Evolutionary conservation across 1,284 basidiomycete species (phyloP).

Genomic region (Cryptococcus sp.): DNA sequence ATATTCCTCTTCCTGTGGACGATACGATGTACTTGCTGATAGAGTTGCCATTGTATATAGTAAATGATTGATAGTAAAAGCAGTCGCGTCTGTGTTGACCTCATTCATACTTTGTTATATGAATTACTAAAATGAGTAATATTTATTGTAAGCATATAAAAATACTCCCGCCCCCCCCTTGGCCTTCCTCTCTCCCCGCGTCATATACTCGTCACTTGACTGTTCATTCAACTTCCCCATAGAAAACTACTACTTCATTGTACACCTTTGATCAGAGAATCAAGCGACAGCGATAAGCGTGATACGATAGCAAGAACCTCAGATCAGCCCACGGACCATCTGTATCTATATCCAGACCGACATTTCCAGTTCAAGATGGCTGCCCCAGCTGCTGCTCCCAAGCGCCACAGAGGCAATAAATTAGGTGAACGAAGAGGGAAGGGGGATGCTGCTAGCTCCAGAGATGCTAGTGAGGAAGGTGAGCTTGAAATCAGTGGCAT

Average conservation of each 20-base stretch:
- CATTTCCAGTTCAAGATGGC: constrained; percentile 11
- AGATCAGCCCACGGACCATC: too few species aligned
- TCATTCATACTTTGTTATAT: too few species aligned
- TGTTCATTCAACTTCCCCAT: too few species aligned
- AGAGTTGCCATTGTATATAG: neutral
- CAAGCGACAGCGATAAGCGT: too few species aligned
- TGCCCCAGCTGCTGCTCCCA: constrained; percentile 9
- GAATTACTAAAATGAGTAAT: too few species aligned
- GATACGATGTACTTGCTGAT: neutral
- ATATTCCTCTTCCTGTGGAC: neutral
- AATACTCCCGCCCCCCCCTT: too few species aligned
- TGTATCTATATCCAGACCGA: too few species aligned
- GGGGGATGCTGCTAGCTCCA: constrained; percentile 31
- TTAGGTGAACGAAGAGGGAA: constrained; percentile 22
- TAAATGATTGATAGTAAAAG: neutral
- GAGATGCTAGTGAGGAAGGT: constrained; percentile 48
- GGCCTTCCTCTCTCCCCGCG: neutral
- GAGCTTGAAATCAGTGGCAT: constrained; percentile 6
- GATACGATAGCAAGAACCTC: too few species aligned
- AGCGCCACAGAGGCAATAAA: constrained; percentile 24
- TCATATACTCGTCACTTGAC: too few species aligned
- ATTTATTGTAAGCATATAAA: too few species aligned
- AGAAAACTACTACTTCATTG: too few species aligned
- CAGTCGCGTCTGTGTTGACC: neutral
- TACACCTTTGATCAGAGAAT: too few species aligned